Evolutionary conservation across 1,139 yeast genomes (phyloP), one percentile per base, ranked within the genome.

Genomic region (Taphrina wiesneri): DNA sequence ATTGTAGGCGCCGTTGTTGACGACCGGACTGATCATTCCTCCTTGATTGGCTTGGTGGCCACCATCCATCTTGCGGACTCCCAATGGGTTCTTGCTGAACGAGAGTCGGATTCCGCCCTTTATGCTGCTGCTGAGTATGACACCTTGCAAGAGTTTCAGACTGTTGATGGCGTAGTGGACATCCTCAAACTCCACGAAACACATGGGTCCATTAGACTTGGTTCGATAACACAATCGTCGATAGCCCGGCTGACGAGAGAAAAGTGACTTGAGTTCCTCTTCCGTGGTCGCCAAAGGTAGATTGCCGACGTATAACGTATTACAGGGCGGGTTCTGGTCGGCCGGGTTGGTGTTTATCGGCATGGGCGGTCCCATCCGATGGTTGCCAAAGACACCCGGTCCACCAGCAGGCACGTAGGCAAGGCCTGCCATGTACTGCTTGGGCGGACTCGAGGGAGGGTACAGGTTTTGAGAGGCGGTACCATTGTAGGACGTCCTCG

Each of bases 251-350:
- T 93, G 97, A 15, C 91, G 88, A 28, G 95, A 84, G 75, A 93
- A 93, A 70, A 93, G 79, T 34, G 90, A 86, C 71, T 97, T 85
- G 71, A 93, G 83, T 76, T 93, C 99, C 68, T 88, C 89, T 75
- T 93, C 99, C 2, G 96, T 87, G 2, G 98, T 96, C 79, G 93
- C 97, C 11, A 97, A 97, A 2, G 99, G 99, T 72, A 93, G 82
- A 75, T 93, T 93, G 25, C 99, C 99, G 63, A 93, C 99, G 73
- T 93, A 93, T 67, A 93, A 80, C 0, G 99, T 93, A 76, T 93
- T 93, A 79, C 99, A 93, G 6, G 99, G 99, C 9, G 99, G 99
- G 74, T 93, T 93, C 77, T 93, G 99, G 77, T 93, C 99, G 1
- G 99, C 99, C 0, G 99, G 99, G 73, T 93, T 93, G 1, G 97